Evolutionary conservation across 225 moss, liverwort and hornwort genomes (phyloP).

Genomic region (Takakia lepidozioides): DNA sequence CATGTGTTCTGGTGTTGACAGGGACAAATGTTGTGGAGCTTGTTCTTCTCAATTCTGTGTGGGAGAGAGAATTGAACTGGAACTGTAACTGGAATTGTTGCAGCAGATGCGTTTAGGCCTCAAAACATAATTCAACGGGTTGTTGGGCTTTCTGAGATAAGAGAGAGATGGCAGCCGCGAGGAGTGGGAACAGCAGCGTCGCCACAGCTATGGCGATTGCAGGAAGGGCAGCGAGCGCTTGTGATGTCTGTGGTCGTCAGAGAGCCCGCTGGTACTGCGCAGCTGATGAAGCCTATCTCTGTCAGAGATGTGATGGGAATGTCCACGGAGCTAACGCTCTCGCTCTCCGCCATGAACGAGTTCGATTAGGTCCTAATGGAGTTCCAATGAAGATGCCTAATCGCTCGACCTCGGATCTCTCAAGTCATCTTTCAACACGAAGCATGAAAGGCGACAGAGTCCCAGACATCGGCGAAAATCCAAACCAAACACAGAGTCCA

Average conservation of each 20-base stretch:
- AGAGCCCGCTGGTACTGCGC: constrained; percentile 72
- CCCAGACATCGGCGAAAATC: neutral
- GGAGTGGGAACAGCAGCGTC: no score
- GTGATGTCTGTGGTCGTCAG: constrained; percentile 56
- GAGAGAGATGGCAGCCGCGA: no score
- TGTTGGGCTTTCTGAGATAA: no score
- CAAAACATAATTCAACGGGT: no score
- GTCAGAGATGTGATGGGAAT: constrained; percentile 62
- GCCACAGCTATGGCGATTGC: constrained; percentile 66
- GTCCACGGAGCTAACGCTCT: constrained; percentile 83
- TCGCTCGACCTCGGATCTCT: neutral
- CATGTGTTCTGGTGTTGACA: no score
- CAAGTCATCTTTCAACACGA: neutral
- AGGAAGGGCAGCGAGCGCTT: constrained; percentile 51
- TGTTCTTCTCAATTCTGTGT: no score
- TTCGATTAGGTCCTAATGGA: constrained; percentile 46
- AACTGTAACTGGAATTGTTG: no score
- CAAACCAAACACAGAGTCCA: constrained; percentile 11
- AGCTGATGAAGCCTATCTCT: constrained; percentile 75
- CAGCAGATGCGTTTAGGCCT: no score
- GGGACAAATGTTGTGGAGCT: no score
- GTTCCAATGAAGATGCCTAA: constrained; percentile 29
- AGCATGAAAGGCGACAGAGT: neutral
- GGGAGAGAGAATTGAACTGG: no score
- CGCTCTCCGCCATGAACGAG: constrained; percentile 66